Evolutionary conservation across 2,329 filamentous ascomycete species (phyloP), one percentile per base, ranked within the genome.

Genomic region (Biscogniauxia marginata): DNA sequence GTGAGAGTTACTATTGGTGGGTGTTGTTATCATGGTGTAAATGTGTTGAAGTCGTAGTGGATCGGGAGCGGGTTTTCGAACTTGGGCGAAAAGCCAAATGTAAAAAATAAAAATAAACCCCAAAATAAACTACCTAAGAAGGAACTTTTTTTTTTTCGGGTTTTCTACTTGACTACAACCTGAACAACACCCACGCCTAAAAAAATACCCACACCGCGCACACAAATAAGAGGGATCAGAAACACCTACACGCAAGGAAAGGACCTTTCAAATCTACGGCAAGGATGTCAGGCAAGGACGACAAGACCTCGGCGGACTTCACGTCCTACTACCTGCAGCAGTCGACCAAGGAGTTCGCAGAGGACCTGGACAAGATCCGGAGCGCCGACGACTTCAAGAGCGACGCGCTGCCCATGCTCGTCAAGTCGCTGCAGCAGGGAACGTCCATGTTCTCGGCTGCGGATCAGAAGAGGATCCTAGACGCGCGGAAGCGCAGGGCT

Each of bases 361-460:
- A 91, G 63, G 89, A 92, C 69, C 79, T 93, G 39, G 85, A 90
- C 74, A 84, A 85, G 70, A 77, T 91, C 59, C 84, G 89, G 61
- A 65, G 61, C 43, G 86, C 89, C 8, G 83, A 85, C 64, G 89
- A 92, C 72, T 93, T 91, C 74, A 86, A 84, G 67, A 76, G 77
- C 56, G 84, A 85, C 51, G 82, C 83, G 3, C 79, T 91, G 24
- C 77, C 80, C 4, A 80, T 90, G 67, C 79, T 92, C 45, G 79
- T 92, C 30, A 77, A 83, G 65, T 87, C 88, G 3, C 71, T 92
- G 62, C 83, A 84, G 73, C 88, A 91, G 67, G 89, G 89, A 0
- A 81, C 82, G 3, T 75, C 74, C 5, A 80, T 87, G 58, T 90
- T 89, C 68, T 77, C 78, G 9, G 63, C 67, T n/a, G 81, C 79